phyloP scores from a whole-genome alignment of 2,329 filamentous ascomycete species.

The Claviceps humidiphila region DNA sequence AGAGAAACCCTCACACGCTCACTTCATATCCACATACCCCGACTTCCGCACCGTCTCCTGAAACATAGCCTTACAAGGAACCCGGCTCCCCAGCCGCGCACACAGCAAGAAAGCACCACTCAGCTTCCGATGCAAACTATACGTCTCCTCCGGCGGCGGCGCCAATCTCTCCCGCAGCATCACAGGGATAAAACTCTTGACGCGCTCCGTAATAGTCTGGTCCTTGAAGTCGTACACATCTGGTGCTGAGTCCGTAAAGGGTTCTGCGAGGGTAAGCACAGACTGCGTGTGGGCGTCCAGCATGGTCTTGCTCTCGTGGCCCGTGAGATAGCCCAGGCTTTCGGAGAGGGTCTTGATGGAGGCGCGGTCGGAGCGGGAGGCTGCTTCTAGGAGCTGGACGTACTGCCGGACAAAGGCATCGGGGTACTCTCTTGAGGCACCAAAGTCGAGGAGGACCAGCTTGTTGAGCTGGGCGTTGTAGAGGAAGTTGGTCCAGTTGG shows the following conservation, averaged over 20 bases:
- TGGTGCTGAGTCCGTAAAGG: slow-evolving; percentile 64
- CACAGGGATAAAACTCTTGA: slow-evolving; percentile 74
- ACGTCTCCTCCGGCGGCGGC: slow-evolving; percentile 94
- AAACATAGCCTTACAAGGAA: slow-evolving; percentile 73
- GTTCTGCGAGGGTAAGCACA: slow-evolving; percentile 81
- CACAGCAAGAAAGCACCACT: slow-evolving; percentile 92
- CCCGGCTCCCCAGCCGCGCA: slow-evolving; percentile 69
- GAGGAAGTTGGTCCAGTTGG: slow-evolving; percentile 98
- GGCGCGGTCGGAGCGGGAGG: slow-evolving; percentile 54
- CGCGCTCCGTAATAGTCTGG: slow-evolving; percentile 93
- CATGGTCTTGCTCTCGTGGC: slow-evolving; percentile 76
- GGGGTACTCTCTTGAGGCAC: slow-evolving; percentile 78
- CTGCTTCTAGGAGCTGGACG: slow-evolving; percentile 65
- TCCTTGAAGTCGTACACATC: slow-evolving; percentile 83
- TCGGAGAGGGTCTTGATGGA: slow-evolving; percentile 56
- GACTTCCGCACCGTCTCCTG: slow-evolving; percentile 34
- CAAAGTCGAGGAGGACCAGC: slow-evolving; percentile 90
- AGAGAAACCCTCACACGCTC: neutral
- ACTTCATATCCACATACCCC: slow-evolving; percentile 14
- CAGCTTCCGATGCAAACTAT: slow-evolving; percentile 85
- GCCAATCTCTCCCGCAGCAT: slow-evolving; percentile 84
- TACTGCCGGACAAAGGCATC: slow-evolving; percentile 69
- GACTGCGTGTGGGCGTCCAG: slow-evolving; percentile 79
- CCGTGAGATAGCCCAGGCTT: slow-evolving; percentile 80
- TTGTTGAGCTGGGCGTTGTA: slow-evolving; percentile 61